Evolutionary conservation across 1,139 yeast genomes (phyloP).

Genomic region (Yamadazyma spencermartinsiae): DNA sequence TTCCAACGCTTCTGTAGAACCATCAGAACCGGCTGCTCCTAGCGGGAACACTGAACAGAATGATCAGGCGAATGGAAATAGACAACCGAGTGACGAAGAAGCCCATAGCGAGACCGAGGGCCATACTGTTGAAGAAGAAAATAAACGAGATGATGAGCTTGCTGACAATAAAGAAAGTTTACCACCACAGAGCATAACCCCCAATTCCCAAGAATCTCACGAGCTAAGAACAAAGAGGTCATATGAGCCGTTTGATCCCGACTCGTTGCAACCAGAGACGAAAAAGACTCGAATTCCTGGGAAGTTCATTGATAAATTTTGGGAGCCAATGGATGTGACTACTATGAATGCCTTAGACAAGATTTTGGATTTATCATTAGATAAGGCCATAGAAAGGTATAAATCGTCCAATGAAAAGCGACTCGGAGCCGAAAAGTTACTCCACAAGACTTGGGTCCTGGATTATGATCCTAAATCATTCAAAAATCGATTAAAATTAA

Average conservation of each 20-base stretch:
- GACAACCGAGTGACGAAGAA: neutral
- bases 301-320: constrained; percentile 32
- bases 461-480: constrained; percentile 28
- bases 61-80: neutral
- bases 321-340: constrained; percentile 32
- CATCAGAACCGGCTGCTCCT: neutral
- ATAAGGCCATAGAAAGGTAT: constrained; percentile 32
- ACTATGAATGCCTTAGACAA: constrained; percentile 26
- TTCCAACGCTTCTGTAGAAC: neutral
- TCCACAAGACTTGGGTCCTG: constrained; percentile 35
- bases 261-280: constrained; percentile 16
- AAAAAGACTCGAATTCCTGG: constrained; percentile 27
- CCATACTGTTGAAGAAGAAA: constrained; percentile 1
- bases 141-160: constrained; percentile 3
- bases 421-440: constrained; percentile 28
- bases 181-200: neutral
- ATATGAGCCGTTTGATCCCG: constrained; percentile 17
- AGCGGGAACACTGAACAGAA: neutral
- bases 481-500: constrained; percentile 28
- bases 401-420: constrained; percentile 18
- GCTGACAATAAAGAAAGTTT: no score
- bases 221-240: neutral
- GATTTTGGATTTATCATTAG: constrained; percentile 31
- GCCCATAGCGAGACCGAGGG: neutral
- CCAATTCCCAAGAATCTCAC: neutral